Evolutionary conservation across 208 protist species (phyloP).

Genomic region (Leishmania guyanensis): DNA sequence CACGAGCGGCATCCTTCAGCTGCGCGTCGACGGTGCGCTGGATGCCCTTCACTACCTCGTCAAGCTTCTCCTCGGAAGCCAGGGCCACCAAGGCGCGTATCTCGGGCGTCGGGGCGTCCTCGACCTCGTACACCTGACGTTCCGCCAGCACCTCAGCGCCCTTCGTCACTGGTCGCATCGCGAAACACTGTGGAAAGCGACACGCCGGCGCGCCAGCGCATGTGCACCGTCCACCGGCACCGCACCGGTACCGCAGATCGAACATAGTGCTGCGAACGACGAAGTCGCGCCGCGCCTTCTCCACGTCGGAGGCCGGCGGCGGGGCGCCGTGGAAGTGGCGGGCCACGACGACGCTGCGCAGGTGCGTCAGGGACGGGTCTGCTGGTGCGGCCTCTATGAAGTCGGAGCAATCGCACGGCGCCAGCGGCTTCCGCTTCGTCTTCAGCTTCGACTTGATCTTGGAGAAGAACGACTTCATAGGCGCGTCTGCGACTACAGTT

Average conservation of each 20-base stretch:
- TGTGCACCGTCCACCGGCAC: slow-evolving; percentile 71
- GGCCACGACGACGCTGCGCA: slow-evolving; percentile 48
- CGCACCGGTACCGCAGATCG: slow-evolving; percentile 78
- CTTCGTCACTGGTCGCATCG: slow-evolving; percentile 74
- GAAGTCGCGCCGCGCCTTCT: slow-evolving; percentile 36
- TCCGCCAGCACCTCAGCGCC: slow-evolving; percentile 71
- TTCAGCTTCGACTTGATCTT: slow-evolving; percentile 49
- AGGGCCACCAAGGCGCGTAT: slow-evolving; percentile 55
- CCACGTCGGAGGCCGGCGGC: slow-evolving; percentile 22
- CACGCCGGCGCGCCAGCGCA: slow-evolving; percentile 45
- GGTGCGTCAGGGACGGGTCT: slow-evolving; percentile 39
- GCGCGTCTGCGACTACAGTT: background rate
- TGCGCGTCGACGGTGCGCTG: slow-evolving; percentile 41
- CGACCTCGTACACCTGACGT: slow-evolving; percentile 63
- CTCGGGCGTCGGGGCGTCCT: slow-evolving; percentile 49
- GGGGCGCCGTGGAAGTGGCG: slow-evolving; percentile 34
- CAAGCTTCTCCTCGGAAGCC: slow-evolving; percentile 51
- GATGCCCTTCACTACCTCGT: slow-evolving; percentile 60
- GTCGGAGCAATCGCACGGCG: slow-evolving; percentile 70
- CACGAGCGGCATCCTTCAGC: slow-evolving; percentile 37
- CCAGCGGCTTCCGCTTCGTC: slow-evolving; percentile 43
- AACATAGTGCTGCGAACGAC: slow-evolving; percentile 61
- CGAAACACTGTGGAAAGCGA: slow-evolving; percentile 78
- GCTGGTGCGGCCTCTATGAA: slow-evolving; percentile 47
- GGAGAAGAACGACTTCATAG: slow-evolving; percentile 72